These are phyloP conservation scores for Elsinoe ampelina DNA, from an alignment of 2,329 filamentous ascomycete genomes.

Conservation along the genomic window DNA sequence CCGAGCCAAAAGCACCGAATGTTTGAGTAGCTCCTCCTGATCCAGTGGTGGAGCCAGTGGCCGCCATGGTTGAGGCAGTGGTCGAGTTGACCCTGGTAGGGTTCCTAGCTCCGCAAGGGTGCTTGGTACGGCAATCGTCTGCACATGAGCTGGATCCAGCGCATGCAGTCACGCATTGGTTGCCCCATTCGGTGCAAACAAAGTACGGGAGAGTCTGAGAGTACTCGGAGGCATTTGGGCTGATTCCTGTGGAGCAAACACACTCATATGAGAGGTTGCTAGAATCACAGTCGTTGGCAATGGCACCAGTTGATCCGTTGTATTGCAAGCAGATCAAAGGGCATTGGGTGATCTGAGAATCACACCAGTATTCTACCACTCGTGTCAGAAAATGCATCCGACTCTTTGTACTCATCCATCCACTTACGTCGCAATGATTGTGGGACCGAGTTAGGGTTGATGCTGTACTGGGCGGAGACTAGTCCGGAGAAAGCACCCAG, in stretches of 20 bases:
- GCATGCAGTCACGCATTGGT: slow-evolving; percentile 52
- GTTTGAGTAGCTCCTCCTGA: slow-evolving; percentile 22
- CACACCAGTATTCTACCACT: slow-evolving; percentile 47
- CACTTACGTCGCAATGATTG: slow-evolving; percentile 44
- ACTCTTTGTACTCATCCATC: not conserved
- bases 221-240: slow-evolving; percentile 68
- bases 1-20: slow-evolving; percentile 26
- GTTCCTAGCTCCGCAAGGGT: slow-evolving; percentile 63
- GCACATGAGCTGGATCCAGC: slow-evolving; percentile 48
- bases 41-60: slow-evolving; percentile 32
- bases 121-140: slow-evolving; percentile 51
- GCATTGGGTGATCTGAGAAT: slow-evolving; percentile 53
- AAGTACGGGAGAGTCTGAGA: slow-evolving; percentile 70
- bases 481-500: slow-evolving; percentile 39
- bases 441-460: slow-evolving; percentile 54
- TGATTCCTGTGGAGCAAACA: slow-evolving; percentile 56
- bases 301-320: slow-evolving; percentile 32
- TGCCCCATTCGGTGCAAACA: slow-evolving; percentile 62
- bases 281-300: slow-evolving; percentile 58
- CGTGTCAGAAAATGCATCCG: not conserved
- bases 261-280: slow-evolving; percentile 61
- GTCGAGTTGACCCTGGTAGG: slow-evolving; percentile 53
- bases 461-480: slow-evolving; percentile 48
- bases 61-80: slow-evolving; percentile 37
- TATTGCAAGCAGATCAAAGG: slow-evolving; percentile 63